phyloP scores from a whole-genome alignment of 768 basidiomycete genomes.

The Obba rivulosa region DNA sequence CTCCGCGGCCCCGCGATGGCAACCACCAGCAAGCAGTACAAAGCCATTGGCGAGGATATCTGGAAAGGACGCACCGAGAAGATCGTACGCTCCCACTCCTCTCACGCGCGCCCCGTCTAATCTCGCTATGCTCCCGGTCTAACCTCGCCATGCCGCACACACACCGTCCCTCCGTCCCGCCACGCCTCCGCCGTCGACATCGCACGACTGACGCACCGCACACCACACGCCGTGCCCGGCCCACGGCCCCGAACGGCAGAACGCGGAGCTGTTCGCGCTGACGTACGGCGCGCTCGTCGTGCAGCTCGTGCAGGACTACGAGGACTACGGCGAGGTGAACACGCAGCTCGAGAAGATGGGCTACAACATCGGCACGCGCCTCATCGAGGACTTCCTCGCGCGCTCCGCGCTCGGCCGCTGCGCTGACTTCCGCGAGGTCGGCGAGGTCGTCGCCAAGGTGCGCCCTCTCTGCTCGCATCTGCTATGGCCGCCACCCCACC shows the following conservation, averaged over 20 bases:
- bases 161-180: slow-evolving; percentile 45
- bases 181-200: background rate
- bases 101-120: background rate
- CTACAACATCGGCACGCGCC: slow-evolving; percentile 92
- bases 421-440: slow-evolving; percentile 88
- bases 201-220: background rate
- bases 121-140: background rate
- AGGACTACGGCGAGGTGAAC: slow-evolving; percentile 92
- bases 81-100: slow-evolving; percentile 53
- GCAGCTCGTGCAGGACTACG: slow-evolving; percentile 98
- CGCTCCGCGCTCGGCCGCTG: slow-evolving; percentile 90
- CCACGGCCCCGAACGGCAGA: slow-evolving; percentile 43
- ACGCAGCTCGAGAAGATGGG: slow-evolving; percentile 99
- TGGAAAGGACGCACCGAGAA: slow-evolving; percentile 96
- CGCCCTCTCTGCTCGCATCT: too few species aligned
- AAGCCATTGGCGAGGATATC: slow-evolving; percentile 87
- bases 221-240: background rate
- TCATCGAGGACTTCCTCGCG: slow-evolving; percentile 97
- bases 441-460: slow-evolving; percentile 94
- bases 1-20: slow-evolving; percentile 58
- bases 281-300: slow-evolving; percentile 98
- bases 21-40: slow-evolving; percentile 77
- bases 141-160: slow-evolving; percentile 5
- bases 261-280: slow-evolving; percentile 93
- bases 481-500: too few species aligned